Evolutionary conservation across 2,329 filamentous ascomycete species (phyloP).

Genomic region (Colletotrichum salicis): DNA sequence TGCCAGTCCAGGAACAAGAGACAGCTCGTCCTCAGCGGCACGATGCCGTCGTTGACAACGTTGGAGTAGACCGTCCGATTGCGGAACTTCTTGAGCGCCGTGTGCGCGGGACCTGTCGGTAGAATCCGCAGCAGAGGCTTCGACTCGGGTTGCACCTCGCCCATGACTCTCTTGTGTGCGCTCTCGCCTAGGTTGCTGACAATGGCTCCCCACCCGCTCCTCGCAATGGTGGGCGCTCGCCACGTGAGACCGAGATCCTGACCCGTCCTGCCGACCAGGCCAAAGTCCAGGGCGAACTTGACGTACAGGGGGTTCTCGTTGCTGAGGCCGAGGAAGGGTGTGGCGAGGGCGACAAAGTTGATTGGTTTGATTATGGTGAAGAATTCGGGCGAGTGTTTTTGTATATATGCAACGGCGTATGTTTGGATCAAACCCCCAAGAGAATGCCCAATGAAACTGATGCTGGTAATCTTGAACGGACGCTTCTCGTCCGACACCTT

Average conservation of each 20-base stretch:
- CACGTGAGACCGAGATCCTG: constrained; percentile 95
- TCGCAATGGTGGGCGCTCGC: constrained; percentile 86
- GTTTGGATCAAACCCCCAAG: constrained; percentile 90
- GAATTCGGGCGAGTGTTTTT: constrained; percentile 93
- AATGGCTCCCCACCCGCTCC: constrained; percentile 88
- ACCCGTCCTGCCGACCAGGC: constrained; percentile 93
- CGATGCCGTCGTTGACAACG: constrained; percentile 97
- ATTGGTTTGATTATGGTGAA: constrained; percentile 87
- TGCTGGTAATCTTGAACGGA: constrained; percentile 88
- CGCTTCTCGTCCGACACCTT: constrained; percentile 51
- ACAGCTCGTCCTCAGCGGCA: constrained; percentile 93
- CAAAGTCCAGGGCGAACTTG: constrained; percentile 96
- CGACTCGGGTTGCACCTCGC: constrained; percentile 76
- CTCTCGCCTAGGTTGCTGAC: constrained; percentile 83
- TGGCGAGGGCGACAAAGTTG: constrained; percentile 90
- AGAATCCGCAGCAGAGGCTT: constrained; percentile 91
- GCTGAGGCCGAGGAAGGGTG: constrained; percentile 89
- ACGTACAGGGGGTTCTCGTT: constrained; percentile 98
- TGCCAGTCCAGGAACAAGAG: constrained; percentile 98
- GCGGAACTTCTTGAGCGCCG: constrained; percentile 85
- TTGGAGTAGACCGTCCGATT: constrained; percentile 96
- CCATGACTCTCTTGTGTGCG: constrained; percentile 68
- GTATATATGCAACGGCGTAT: constrained; percentile 95
- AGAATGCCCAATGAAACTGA: constrained; percentile 94
- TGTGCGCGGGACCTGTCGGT: constrained; percentile 90